Evolutionary conservation across 148 eudicot species (phyloP).

Genomic region (Rhododendron williamsianum): DNA sequence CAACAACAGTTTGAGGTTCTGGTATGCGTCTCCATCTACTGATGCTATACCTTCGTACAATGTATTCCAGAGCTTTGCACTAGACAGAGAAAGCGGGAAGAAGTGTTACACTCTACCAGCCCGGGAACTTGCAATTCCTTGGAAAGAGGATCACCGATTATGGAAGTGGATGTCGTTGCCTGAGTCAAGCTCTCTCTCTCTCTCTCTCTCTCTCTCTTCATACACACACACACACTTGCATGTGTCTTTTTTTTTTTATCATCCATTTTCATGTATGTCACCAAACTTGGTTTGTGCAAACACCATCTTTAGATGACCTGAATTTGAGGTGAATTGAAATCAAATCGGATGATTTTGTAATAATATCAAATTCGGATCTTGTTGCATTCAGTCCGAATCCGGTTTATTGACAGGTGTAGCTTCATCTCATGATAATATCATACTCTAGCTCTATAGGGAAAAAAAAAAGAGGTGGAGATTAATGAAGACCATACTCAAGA

Average conservation of each 20-base stretch:
- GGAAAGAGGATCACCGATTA: constrained; percentile 40
- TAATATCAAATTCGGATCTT: too few species aligned
- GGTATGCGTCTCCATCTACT: neutral
- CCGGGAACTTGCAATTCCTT: constrained; percentile 36
- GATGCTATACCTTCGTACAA: neutral
- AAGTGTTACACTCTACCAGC: constrained; percentile 57
- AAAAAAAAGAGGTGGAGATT: too few species aligned
- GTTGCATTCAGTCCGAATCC: too few species aligned
- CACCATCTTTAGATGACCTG: neutral
- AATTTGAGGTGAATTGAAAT: too few species aligned
- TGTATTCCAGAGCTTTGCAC: constrained; percentile 46
- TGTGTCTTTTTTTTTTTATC: too few species aligned
- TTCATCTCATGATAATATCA: too few species aligned
- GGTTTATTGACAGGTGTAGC: too few species aligned
- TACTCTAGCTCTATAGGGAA: too few species aligned
- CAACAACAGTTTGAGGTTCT: neutral
- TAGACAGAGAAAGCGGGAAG: constrained; percentile 58
- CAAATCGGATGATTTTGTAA: too few species aligned
- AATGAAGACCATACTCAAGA: too few species aligned
- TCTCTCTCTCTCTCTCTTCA: neutral
- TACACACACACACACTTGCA: too few species aligned
- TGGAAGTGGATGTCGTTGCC: constrained; percentile 52
- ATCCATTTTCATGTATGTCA: too few species aligned
- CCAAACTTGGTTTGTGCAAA: neutral
- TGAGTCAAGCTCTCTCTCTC: constrained; percentile 41